Conservation (phyloP, 441 rosid genomes). For the Eutrema salsugineum region DNA sequence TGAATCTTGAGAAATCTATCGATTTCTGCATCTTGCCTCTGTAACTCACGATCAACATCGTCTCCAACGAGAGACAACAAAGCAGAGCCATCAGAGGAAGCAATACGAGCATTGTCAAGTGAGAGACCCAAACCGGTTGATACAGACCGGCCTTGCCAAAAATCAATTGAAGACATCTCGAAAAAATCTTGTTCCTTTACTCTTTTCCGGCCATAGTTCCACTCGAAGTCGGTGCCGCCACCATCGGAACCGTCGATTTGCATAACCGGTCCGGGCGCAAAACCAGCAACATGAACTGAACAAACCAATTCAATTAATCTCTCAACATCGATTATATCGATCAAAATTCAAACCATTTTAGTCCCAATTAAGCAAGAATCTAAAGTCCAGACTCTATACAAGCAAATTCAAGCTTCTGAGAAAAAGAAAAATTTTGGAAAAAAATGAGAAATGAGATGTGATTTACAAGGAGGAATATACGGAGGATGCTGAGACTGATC, state of each 20-base stretch:
- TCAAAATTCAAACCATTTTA: neutral
- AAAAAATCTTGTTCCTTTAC: constrained; percentile 74
- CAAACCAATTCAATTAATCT: too few species aligned
- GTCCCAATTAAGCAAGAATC: neutral
- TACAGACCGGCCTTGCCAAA: constrained; percentile 63
- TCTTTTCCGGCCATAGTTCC: constrained; percentile 55
- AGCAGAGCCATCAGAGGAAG: constrained; percentile 64
- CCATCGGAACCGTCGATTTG: constrained; percentile 55
- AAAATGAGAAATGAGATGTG: neutral
- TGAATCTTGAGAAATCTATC: constrained; percentile 78
- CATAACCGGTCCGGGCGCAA: constrained; percentile 56
- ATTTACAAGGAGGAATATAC: constrained; percentile 73
- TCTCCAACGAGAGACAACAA: constrained; percentile 62
- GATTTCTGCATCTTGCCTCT: constrained; percentile 66
- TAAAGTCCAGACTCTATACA: neutral
- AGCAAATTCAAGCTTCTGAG: too few species aligned
- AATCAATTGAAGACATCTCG: constrained; percentile 72
- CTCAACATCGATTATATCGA: too few species aligned
- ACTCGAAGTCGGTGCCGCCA: constrained; percentile 47
- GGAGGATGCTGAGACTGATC: constrained; percentile 88
- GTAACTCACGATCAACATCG: constrained; percentile 64
- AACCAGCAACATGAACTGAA: constrained; percentile 71
- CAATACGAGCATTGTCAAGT: constrained; percentile 57
- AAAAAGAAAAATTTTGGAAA: neutral
- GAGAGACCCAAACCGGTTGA: constrained; percentile 91